Evolutionary conservation across 1,284 basidiomycete species (phyloP), one percentile per base, ranked within the genome.

Genomic region (Thecaphora thlaspeos): DNA sequence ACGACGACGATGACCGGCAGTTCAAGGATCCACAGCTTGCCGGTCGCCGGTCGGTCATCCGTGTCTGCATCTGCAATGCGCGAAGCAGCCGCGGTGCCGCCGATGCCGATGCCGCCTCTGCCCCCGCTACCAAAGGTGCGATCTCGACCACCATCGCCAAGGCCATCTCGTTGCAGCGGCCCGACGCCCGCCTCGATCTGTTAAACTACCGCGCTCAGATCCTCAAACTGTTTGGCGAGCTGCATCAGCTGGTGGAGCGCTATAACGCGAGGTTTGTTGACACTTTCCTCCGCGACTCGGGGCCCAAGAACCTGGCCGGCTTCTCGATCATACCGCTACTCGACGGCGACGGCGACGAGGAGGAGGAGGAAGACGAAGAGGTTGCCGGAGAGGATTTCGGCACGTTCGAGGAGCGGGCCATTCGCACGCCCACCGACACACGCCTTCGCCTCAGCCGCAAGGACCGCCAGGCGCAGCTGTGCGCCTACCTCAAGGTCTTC

Each of bases 401-500:
- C 26, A 28, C 36, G 18, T 19, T 37, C 18, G 36, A 37, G 36
- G 36, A 37, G 38, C 4, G 22, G 14, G n/a, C 17, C 2, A 3
- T 12, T 4, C 11, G 26, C 18, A 18, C 26, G n/a, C n/a, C 36
- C 4, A 15, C 14, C 14, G 36, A 37, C 17, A 19, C 18, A 7
- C 14, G 17, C 7, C 12, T 48, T 2, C 7, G 46, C 4, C 41
- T 69, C 28, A 57, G 56, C 41, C 48, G 60, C 24, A 55, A 55
- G 42, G 62, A 70, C 26, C 52, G 69, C 12, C 62, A 65, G 18
- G 54, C 62, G 1, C 71, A 70, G 36, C 68, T 76, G 34, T 67
- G 51, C 15, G 81, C 83, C 91, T 24, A 82, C 79, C 85, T 98
- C 23, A 85, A 85, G 30, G 82, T 98, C 2, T 89, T 97, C 75